Conservation (phyloP, 805 yeast genomes). For the Saccharomycopsis sp. region DNA sequence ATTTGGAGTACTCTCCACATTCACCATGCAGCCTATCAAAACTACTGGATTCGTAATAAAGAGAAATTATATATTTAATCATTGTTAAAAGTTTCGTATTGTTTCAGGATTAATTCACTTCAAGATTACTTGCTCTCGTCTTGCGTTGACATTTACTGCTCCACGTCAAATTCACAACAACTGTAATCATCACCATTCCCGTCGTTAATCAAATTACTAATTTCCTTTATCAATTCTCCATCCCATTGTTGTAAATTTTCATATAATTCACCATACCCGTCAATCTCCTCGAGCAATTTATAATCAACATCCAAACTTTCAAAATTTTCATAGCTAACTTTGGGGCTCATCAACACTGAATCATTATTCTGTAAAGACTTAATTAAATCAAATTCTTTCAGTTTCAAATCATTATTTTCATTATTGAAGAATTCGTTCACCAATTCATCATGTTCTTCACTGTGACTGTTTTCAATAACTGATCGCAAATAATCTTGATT, state of each 20-base stretch:
- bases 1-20: too few species aligned
- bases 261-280: not conserved
- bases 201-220: constrained; percentile 10
- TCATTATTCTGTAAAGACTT: not conserved
- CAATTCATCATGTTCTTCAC: constrained; percentile 8
- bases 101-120: not conserved
- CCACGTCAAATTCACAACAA: constrained; percentile 15
- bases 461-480: constrained; percentile 9
- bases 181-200: not conserved
- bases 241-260: constrained; percentile 11
- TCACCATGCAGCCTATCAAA: not conserved
- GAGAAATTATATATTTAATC: not conserved
- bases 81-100: not conserved
- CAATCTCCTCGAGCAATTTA: constrained; percentile 2
- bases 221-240: constrained; percentile 11
- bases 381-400: constrained; percentile 3
- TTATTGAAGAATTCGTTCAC: constrained; percentile 14
- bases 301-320: constrained; percentile 10
- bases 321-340: constrained; percentile 8
- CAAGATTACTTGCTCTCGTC: not conserved
- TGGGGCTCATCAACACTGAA: not conserved
- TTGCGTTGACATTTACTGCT: not conserved
- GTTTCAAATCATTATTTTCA: constrained; percentile 6
- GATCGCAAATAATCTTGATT: constrained; percentile 16
- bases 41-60: not conserved